These are phyloP conservation scores for Venturia pyrina DNA, from an alignment of 2,329 filamentous ascomycete species.

Conservation along the genomic window DNA sequence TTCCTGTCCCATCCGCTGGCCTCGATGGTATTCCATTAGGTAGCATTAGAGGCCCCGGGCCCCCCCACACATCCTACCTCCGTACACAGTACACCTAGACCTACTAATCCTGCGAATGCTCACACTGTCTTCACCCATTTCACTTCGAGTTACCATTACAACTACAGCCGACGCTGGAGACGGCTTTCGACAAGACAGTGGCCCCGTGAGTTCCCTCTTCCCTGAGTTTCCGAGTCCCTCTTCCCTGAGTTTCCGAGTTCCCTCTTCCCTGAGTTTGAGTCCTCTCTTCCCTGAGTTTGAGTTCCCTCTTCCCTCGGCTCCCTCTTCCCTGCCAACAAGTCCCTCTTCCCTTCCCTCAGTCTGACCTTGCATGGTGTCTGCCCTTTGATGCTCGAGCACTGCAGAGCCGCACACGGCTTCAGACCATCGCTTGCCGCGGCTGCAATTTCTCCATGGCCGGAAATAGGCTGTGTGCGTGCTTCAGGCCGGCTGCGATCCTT, in stretches of 20 bases:
- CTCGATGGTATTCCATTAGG: background rate
- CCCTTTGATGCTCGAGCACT: background rate
- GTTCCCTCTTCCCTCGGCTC: too few relatives aligned
- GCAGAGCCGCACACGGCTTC: background rate
- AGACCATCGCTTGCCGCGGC: background rate
- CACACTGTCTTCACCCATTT: background rate
- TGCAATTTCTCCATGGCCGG: background rate
- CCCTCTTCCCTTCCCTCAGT: background rate
- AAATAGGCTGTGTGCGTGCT: background rate
- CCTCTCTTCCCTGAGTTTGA: too few relatives aligned
- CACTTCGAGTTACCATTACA: background rate
- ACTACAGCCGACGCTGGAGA: conserved; percentile 6
- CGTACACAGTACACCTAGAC: too few relatives aligned
- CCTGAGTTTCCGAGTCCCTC: too few relatives aligned
- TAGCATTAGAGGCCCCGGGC: background rate
- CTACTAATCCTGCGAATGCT: background rate
- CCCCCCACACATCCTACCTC: background rate
- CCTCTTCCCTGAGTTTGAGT: too few relatives aligned
- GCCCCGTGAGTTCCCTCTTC: background rate
- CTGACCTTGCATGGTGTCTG: background rate
- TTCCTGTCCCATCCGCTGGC: background rate
- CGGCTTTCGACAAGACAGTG: background rate
- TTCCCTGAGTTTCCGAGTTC: too few relatives aligned
- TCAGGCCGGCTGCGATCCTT: background rate
- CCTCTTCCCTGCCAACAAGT: too few relatives aligned